A percentile compares a stretch with the other conserved stretches of the same genome.
phyloP scores from a whole-genome alignment of 495 filamentous ascomycete genomes.

The Tuber borchii region DNA sequence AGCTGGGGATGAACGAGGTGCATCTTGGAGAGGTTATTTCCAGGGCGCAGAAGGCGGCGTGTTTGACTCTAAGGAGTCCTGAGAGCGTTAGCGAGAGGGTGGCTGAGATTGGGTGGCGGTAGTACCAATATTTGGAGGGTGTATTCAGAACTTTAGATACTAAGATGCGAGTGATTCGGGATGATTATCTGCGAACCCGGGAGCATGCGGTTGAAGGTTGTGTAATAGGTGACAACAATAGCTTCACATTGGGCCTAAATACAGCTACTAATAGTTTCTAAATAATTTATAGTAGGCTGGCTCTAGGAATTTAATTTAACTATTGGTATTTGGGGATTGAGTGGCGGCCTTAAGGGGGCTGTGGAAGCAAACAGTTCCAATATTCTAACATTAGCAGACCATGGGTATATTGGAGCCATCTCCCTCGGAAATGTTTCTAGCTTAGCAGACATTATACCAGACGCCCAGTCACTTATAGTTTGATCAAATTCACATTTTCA shows the following conservation, averaged over 20 bases:
- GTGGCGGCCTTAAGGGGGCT: not conserved
- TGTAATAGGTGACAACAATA: not conserved
- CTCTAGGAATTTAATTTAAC: not conserved
- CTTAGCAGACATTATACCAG: not conserved
- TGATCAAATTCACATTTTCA: not conserved
- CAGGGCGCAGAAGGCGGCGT: conserved; percentile 68
- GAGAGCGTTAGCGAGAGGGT: conserved; percentile 60
- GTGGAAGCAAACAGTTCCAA: not conserved
- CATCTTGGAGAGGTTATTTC: conserved; percentile 51
- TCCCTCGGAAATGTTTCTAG: not conserved
- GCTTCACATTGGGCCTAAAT: not conserved
- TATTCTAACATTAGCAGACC: not conserved
- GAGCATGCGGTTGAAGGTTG: not conserved
- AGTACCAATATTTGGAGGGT: not conserved
- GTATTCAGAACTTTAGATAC: not conserved
- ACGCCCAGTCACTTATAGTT: not conserved
- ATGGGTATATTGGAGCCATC: not conserved
- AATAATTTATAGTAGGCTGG: not conserved
- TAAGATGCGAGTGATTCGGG: not conserved
- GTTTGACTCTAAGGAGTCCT: conserved; percentile 63
- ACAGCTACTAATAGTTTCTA: not conserved
- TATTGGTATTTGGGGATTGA: not conserved
- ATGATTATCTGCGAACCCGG: not conserved
- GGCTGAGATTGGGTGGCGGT: conserved; percentile 23
- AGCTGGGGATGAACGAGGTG: conserved; percentile 43